Evolutionary conservation across 2,329 filamentous ascomycete species (phyloP).

Genomic region (Pyrenochaeta sp.): DNA sequence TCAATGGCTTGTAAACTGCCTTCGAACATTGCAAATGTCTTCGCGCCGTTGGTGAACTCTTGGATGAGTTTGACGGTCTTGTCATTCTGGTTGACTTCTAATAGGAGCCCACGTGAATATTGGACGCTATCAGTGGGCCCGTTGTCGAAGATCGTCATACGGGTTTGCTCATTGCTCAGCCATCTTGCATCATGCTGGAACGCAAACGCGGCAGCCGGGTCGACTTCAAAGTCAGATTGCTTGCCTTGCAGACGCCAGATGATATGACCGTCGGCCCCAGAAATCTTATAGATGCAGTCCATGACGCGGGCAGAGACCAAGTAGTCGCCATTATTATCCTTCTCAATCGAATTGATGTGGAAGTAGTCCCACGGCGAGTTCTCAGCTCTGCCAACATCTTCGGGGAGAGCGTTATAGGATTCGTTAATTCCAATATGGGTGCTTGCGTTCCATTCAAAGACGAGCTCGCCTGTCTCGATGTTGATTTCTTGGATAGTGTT

Average conservation of each 20-base stretch:
- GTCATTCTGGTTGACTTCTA: slow-evolving; percentile 49
- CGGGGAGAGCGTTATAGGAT: slow-evolving; percentile 29
- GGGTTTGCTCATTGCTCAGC: slow-evolving; percentile 23
- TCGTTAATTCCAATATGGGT: slow-evolving; percentile 45
- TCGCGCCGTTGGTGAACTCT: slow-evolving; percentile 51
- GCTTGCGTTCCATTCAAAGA: slow-evolving; percentile 53
- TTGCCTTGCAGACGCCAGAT: slow-evolving; percentile 42
- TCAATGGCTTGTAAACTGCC: slow-evolving; percentile 52
- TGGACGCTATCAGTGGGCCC: slow-evolving; percentile 26
- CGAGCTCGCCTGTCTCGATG: slow-evolving; percentile 49
- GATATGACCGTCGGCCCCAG: slow-evolving; percentile 21
- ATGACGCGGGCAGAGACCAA: slow-evolving; percentile 31
- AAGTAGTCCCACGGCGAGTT: slow-evolving; percentile 52
- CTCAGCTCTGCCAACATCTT: slow-evolving; percentile 36
- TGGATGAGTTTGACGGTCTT: slow-evolving; percentile 56
- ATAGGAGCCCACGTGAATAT: slow-evolving; percentile 45
- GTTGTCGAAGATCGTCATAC: slow-evolving; percentile 54
- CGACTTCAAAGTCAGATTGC: slow-evolving; percentile 24
- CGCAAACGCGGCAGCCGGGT: slow-evolving; percentile 18
- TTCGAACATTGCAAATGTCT: slow-evolving; percentile 49
- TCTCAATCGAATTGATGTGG: slow-evolving; percentile 46
- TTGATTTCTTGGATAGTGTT: slow-evolving; percentile 56
- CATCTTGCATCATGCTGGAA: slow-evolving; percentile 33
- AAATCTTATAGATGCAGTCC: slow-evolving; percentile 27
- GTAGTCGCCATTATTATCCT: slow-evolving; percentile 35